Evolutionary conservation across 208 protist genomes (phyloP).

Genomic region (Leishmania braziliensis): DNA sequence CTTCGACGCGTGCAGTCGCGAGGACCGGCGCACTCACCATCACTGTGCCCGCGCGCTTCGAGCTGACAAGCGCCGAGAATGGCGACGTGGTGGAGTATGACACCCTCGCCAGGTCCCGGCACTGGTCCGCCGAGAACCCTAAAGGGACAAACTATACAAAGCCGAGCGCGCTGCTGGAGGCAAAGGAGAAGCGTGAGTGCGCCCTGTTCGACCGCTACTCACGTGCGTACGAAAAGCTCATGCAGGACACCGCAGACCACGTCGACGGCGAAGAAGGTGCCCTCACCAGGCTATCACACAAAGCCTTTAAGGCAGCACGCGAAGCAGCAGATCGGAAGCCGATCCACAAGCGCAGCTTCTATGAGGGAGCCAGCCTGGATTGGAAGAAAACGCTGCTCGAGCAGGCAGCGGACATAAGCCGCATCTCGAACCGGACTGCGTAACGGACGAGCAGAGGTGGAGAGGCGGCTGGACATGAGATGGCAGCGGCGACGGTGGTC

Average conservation of each 20-base stretch:
- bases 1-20: background rate
- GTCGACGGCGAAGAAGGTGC: constrained; percentile 27
- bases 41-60: constrained; percentile 32
- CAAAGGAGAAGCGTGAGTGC: constrained; percentile 34
- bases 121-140: constrained; percentile 36
- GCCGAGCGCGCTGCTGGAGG: constrained; percentile 54
- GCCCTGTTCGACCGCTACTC: constrained; percentile 54
- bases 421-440: background rate
- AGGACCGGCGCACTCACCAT: background rate
- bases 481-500: background rate
- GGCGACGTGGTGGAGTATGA: constrained; percentile 56
- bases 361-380: constrained; percentile 25
- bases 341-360: constrained; percentile 41
- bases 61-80: constrained; percentile 41
- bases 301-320: constrained; percentile 20
- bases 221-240: constrained; percentile 33
- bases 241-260: constrained; percentile 25
- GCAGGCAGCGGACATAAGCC: constrained; percentile 19
- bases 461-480: background rate
- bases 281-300: constrained; percentile 20
- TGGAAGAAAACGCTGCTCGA: constrained; percentile 30
- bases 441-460: background rate
- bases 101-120: constrained; percentile 23
- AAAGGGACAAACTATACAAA: constrained; percentile 8
- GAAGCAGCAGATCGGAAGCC: constrained; percentile 29